Base-by-base conservation (phyloP, 192 early-diverging fungal genomes). In the Coemansia sp. region DNA sequence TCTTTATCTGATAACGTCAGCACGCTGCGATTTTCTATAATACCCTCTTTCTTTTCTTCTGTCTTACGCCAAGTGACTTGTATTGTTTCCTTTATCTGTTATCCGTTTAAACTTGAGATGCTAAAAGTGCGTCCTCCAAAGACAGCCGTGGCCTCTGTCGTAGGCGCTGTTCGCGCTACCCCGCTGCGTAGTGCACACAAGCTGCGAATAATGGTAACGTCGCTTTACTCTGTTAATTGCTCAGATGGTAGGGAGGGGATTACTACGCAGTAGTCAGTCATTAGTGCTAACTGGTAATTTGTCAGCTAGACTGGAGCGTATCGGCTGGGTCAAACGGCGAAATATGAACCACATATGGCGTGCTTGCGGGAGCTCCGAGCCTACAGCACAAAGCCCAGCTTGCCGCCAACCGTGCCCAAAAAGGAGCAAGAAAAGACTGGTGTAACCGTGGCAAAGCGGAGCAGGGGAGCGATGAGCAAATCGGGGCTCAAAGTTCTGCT, bases 401-500 rank as follows among this genome's bases (percentile, higher is more conserved):
- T 29, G 9, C 20, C 23, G n/a, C 53, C 53, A 54, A 3, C 55
- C 22, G 54, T n/a, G 52, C 52, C 52, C 7, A 26, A 54, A 54
- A 18, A 22, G 22, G 38, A 3, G 6, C 9, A 13, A 19, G 1
- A 19, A 23, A 58, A 47, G 20, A 43, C 37, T 8, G 12, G 16
- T 10, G 22, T 16, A 18, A 39, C 57, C 41, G 4, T 12, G 26
- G 10, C 37, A 38, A 64, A 67, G 65, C 54, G 23, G 24, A 32
- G 54, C 50, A 62, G 51, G 35, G 77, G 77, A 0, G 65, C 77
- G 20, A 80, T 80, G 77, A 80, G 71, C 62, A 74, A 65, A 39
- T 56, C 70, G 1, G 75, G 75, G n/a, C 19, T 61, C 1, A 69
- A 75, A 69, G 90, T 97, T 16, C 74, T 97, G 35, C 86, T 85